Evolutionary conservation across 1,284 basidiomycete species (phyloP), one percentile per base, ranked within the genome.

Genomic region (Cutaneotrichosporon cutaneum): DNA sequence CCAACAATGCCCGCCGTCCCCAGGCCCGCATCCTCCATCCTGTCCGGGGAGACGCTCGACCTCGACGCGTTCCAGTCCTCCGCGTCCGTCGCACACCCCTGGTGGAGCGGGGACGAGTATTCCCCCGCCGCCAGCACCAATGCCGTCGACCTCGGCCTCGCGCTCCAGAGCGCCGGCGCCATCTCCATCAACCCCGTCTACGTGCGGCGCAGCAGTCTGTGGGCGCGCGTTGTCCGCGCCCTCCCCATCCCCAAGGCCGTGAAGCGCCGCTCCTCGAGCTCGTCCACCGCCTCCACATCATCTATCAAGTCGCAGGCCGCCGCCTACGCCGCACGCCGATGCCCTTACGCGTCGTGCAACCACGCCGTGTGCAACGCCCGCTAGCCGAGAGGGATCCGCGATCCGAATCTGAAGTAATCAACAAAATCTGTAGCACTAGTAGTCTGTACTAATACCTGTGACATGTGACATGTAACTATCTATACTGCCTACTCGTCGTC

Each of bases 401-500:
- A 10, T 27, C 18, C 27, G 14, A 51, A 16, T 16, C 16, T 16
- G 13, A 14, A 48, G 24, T 42, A 42, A 42, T 42, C 39, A 18
- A 18, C 7, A 7, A 16, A 14, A 18, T 18, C 18, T 42, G 39
- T 42, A 42, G 39, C 18, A 42, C 39, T 42, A 24, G 45, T 42
- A 24, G 45, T 48, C 11, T 48, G 22, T 48, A 24, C 26, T 16
- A n/a, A 42, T 42, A 42, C 13, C 13, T 14, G 14, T 14, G n/a
- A 42, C 36, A 42, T 14, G 14, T 14, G n/a, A 42, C 36, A 42
- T 50, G 47, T 50, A 30, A 7, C 47, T 7, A 33, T 35, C n/a
- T 53, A 35, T 9, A 13, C 14, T 55, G 24, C 27, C 27, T 33
- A n/a, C 42, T 56, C 45, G 45, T 56, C 55, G 32, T 33, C 45